These are phyloP conservation scores for Mrakia frigida DNA, from an alignment of 768 basidiomycete genomes.

Conservation along the genomic window DNA sequence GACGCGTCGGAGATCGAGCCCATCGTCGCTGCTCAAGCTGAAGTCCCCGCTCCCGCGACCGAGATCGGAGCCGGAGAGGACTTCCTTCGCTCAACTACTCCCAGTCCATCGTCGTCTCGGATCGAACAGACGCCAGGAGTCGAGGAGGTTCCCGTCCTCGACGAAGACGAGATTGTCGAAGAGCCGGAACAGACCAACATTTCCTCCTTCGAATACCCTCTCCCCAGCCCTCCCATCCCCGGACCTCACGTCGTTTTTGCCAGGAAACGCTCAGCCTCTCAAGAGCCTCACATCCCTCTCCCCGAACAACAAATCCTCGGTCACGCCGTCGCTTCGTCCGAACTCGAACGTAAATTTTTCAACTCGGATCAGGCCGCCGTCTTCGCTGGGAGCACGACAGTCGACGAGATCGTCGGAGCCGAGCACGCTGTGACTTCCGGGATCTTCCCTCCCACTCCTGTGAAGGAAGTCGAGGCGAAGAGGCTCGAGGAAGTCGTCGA, in stretches of 20 bases:
- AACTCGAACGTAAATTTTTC: not conserved
- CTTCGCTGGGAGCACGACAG: not conserved
- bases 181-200: too few relatives aligned
- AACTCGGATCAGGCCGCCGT: not conserved
- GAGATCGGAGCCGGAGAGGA: not conserved
- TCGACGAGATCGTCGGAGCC: not conserved
- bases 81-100: not conserved
- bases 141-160: too few relatives aligned
- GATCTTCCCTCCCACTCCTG: not conserved
- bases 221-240: not conserved
- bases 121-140: not conserved
- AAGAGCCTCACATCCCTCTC: not conserved
- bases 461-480: not conserved
- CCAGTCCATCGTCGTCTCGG: not conserved
- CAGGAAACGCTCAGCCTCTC: not conserved
- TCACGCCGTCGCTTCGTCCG: not conserved
- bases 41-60: not conserved
- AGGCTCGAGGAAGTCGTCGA: not conserved
- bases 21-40: too few relatives aligned
- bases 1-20: not conserved
- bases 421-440: not conserved
- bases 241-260: not conserved
- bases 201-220: not conserved
- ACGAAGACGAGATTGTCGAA: too few relatives aligned
- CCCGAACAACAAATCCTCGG: not conserved